Evolutionary conservation across 2,329 filamentous ascomycete genomes (phyloP).

Genomic region (Arthrobotrys conoides): DNA sequence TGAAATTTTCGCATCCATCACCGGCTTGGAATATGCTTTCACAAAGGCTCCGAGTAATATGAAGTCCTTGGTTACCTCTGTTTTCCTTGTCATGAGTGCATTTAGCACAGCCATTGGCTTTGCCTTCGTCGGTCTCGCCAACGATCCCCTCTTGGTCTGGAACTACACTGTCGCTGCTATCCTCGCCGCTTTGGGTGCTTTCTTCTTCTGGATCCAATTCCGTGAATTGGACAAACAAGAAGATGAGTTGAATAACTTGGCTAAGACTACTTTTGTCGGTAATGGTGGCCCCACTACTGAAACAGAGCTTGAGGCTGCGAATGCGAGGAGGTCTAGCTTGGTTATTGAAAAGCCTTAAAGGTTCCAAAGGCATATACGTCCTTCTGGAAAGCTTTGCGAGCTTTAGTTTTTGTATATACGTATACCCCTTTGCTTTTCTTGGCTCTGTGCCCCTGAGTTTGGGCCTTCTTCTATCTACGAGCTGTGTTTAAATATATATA

Average conservation of each 20-base stretch:
- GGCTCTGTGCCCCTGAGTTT: background rate
- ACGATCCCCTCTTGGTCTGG: conserved; percentile 77
- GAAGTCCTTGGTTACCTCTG: conserved; percentile 79
- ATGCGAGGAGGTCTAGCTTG: conserved; percentile 37
- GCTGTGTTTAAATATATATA: conserved; percentile 13
- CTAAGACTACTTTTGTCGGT: conserved; percentile 49
- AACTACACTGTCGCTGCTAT: conserved; percentile 75
- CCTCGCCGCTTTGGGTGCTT: conserved; percentile 70
- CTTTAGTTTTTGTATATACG: background rate
- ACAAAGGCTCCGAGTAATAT: conserved; percentile 84
- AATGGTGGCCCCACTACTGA: conserved; percentile 12
- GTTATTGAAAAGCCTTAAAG: conserved; percentile 46
- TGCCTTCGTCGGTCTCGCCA: conserved; percentile 74
- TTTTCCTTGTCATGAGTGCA: conserved; percentile 75
- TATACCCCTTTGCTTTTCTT: conserved; percentile 1
- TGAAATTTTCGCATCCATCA: conserved; percentile 74
- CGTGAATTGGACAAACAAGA: conserved; percentile 70
- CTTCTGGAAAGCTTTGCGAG: background rate
- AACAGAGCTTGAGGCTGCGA: conserved; percentile 40
- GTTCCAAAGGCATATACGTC: background rate
- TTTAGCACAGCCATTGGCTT: conserved; percentile 75
- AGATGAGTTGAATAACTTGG: conserved; percentile 71
- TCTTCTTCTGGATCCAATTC: conserved; percentile 72
- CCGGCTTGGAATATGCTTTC: conserved; percentile 81
- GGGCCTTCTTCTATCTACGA: background rate